Conservation (phyloP, 257 asterid genomes). For the Mitragyna speciosa region DNA sequence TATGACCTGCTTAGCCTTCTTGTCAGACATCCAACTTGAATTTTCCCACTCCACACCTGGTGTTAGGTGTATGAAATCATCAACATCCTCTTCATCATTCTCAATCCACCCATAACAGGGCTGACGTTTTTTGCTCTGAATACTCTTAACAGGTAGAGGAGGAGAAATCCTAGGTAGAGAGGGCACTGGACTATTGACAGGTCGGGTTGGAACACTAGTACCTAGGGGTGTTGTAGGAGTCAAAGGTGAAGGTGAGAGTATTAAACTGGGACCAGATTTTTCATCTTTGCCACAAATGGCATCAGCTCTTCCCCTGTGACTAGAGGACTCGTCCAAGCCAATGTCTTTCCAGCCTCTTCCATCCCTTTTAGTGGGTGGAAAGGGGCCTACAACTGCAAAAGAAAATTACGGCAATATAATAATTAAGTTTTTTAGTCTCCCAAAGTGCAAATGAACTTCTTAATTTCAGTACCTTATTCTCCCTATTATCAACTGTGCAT, state of each 20-base stretch:
- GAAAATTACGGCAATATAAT: not conserved
- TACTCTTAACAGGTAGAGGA: slow-evolving; percentile 5
- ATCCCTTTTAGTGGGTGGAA: not conserved
- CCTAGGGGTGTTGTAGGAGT: not conserved
- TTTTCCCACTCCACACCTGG: slow-evolving; percentile 13
- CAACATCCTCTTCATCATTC: slow-evolving; percentile 34
- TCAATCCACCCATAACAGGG: slow-evolving; percentile 69
- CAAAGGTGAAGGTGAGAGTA: not conserved
- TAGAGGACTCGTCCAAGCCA: slow-evolving; percentile 16
- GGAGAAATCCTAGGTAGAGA: not conserved
- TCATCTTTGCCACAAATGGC: not conserved
- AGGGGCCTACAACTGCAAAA: not conserved
- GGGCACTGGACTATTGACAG: not conserved
- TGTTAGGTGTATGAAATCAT: slow-evolving; percentile 24
- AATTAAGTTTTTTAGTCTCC: not conserved
- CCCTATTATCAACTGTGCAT: not conserved
- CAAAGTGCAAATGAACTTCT: not conserved
- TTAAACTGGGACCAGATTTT: not conserved
- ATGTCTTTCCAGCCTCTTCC: slow-evolving; percentile 33
- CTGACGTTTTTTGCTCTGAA: slow-evolving; percentile 3
- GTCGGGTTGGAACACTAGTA: not conserved
- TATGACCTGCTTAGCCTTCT: slow-evolving; percentile 26
- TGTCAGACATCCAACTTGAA: not conserved
- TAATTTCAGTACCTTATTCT: not conserved
- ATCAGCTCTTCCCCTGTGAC: not conserved